Percentiles rank a stretch among this genome's conserved stretches.
phyloP scores from a whole-genome alignment of 148 eudicot genomes.

The Silene latifolia region DNA sequence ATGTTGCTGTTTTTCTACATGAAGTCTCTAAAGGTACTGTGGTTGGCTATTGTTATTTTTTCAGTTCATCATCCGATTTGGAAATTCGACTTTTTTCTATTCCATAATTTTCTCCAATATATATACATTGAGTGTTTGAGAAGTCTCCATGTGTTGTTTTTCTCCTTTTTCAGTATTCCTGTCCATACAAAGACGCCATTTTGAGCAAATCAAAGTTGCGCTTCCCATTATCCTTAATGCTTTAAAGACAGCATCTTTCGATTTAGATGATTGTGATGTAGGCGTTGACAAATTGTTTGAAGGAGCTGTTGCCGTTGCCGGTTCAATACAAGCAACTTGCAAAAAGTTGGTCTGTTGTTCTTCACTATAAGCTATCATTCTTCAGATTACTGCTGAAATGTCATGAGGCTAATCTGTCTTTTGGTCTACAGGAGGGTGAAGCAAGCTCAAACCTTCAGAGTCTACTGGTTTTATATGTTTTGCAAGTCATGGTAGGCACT shows the following conservation, averaged over 20 bases:
- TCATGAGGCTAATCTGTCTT: conserved; percentile 15
- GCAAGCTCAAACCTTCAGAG: conserved; percentile 50
- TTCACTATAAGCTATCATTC: background rate
- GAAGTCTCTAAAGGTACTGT: conserved; percentile 66
- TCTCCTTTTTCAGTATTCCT: conserved; percentile 43
- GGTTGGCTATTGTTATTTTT: background rate
- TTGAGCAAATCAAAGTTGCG: conserved; percentile 70
- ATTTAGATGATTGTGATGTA: conserved; percentile 48
- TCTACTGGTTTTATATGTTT: conserved; percentile 64
- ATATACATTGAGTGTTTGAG: background rate
- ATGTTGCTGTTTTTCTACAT: conserved; percentile 57
- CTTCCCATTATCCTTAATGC: conserved; percentile 64
- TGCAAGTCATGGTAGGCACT: conserved; percentile 65
- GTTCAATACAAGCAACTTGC: conserved; percentile 54
- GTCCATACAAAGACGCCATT: conserved; percentile 60
- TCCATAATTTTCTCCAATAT: background rate
- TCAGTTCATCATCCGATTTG: background rate
- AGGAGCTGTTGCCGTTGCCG: conserved; percentile 50
- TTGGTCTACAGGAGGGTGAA: conserved; percentile 50
- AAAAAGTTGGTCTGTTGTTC: conserved; percentile 63
- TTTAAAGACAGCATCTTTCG: conserved; percentile 43
- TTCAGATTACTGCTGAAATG: conserved; percentile 8
- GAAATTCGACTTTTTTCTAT: background rate
- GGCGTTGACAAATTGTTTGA: conserved; percentile 46
- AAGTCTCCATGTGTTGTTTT: background rate